Base-by-base conservation (phyloP, 768 basidiomycete species). In the Boletus pseudo-olivaceus region DNA sequence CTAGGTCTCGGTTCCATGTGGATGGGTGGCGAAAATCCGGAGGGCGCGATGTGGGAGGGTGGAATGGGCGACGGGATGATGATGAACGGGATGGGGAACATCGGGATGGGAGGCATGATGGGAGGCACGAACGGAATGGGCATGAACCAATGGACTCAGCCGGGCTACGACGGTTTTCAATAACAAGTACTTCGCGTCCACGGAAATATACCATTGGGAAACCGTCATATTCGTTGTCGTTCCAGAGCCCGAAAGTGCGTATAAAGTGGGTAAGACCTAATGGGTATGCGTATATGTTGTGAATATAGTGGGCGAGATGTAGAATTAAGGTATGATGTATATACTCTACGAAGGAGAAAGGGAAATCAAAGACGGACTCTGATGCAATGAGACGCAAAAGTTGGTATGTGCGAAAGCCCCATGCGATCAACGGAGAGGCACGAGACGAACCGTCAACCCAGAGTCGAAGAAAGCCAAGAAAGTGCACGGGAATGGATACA, bases 51-150 rank as follows among this genome's bases (percentile, higher is more conserved):
- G 53, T 72, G 72, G 70, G 73, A 72, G 17, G 71, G 67, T 9
- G 72, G 70, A 0, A 71, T 74, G 68, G 67, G 68, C 26, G 72
- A 74, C 5, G 76, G 75, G 9, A 81, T 81, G 63, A 74, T 76
- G 64, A 77, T 73, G 61, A 72, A 67, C 33, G 60, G 62, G 37
- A 73, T 72, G 62, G 70, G 65, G 0, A 72, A 63, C 45, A 61
- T 68, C 35, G 72, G 68, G 2, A 67, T 69, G 62, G 72, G 68
- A 1, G 66, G 62, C 0, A 63, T 70, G 67, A 71, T 67, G 62
- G 64, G 63, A 0, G 61, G 64, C 35, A 72, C 71, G 62, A 72
- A 65, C 19, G 71, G 71, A 19, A 74, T 73, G 71, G 69, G 73
- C 14, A 75, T 76, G 71, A 72, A 72, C 49, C 71, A 72, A 43